Conservation (phyloP, 495 filamentous ascomycete genomes). For the Lophiostoma macrostomum region DNA sequence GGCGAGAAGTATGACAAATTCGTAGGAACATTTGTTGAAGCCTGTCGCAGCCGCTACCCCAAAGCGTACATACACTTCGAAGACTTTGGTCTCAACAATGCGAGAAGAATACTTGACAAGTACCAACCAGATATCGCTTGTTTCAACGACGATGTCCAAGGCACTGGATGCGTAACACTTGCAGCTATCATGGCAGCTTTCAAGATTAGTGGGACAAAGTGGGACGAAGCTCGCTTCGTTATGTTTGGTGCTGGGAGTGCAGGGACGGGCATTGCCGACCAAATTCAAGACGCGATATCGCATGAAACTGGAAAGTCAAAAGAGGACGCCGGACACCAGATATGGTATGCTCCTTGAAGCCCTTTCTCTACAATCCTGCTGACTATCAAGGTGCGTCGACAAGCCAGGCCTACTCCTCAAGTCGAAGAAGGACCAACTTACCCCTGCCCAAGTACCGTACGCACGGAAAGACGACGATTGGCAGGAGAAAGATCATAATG, state of each 20-base stretch:
- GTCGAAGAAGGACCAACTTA: slow-evolving; percentile 58
- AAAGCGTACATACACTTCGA: slow-evolving; percentile 82
- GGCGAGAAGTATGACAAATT: slow-evolving; percentile 78
- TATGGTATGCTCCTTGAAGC: slow-evolving; percentile 56
- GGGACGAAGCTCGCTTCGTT: slow-evolving; percentile 66
- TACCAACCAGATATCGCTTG: slow-evolving; percentile 71
- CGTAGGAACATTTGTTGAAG: slow-evolving; percentile 69
- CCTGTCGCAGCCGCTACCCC: slow-evolving; percentile 66
- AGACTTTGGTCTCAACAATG: slow-evolving; percentile 59
- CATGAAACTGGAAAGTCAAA: slow-evolving; percentile 63
- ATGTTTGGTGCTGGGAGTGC: slow-evolving; percentile 83
- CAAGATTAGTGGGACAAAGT: slow-evolving; percentile 62
- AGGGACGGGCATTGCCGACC: slow-evolving; percentile 81
- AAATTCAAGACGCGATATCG: slow-evolving; percentile 74
- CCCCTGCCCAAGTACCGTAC: slow-evolving; percentile 62
- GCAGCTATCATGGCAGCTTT: slow-evolving; percentile 74
- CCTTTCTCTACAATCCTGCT: background rate
- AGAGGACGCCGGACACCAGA: slow-evolving; percentile 73
- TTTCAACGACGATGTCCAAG: slow-evolving; percentile 92
- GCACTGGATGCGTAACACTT: slow-evolving; percentile 82
- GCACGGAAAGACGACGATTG: slow-evolving; percentile 66
- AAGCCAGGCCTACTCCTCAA: slow-evolving; percentile 74
- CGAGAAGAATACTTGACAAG: slow-evolving; percentile 67
- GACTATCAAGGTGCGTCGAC: slow-evolving; percentile 68
- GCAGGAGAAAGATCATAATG: slow-evolving; percentile 50